Conservation (phyloP, 805 yeast species). For the Suhomyces xylopsoci region DNA sequence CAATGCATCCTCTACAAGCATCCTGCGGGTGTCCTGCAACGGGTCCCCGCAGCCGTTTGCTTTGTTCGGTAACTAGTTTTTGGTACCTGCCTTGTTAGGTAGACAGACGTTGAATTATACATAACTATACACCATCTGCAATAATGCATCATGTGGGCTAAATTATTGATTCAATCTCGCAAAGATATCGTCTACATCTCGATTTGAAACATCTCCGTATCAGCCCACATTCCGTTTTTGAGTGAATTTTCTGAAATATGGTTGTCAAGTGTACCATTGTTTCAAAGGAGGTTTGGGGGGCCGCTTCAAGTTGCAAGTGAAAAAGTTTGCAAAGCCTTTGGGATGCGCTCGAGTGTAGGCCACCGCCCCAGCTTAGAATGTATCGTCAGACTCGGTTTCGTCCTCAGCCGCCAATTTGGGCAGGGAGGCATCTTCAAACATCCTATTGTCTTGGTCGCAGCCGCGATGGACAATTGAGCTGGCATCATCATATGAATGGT, state of each 20-base stretch:
- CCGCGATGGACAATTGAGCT: constrained; percentile 5
- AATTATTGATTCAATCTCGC: neutral
- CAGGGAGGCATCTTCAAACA: neutral
- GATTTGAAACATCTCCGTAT: neutral
- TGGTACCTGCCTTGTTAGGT: neutral
- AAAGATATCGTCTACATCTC: neutral
- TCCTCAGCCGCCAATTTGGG: neutral
- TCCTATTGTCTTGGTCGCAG: neutral
- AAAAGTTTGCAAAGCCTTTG: neutral
- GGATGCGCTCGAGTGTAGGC: neutral
- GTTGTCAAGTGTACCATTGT: neutral
- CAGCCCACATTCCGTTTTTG: neutral
- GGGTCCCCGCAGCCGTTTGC: neutral
- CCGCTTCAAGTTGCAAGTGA: neutral
- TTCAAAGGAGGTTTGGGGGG: neutral
- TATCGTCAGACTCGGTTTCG: constrained; percentile 12
- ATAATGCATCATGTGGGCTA: neutral
- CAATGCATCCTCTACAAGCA: neutral
- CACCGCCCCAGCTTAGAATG: neutral
- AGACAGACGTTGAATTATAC: neutral
- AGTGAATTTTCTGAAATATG: neutral
- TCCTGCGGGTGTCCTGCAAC: neutral
- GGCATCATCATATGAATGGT: constrained; percentile 3
- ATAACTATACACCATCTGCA: neutral
- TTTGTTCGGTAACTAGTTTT: neutral